Conservation (phyloP, 164 flowering plant genomes). For the Vitis riparia region DNA sequence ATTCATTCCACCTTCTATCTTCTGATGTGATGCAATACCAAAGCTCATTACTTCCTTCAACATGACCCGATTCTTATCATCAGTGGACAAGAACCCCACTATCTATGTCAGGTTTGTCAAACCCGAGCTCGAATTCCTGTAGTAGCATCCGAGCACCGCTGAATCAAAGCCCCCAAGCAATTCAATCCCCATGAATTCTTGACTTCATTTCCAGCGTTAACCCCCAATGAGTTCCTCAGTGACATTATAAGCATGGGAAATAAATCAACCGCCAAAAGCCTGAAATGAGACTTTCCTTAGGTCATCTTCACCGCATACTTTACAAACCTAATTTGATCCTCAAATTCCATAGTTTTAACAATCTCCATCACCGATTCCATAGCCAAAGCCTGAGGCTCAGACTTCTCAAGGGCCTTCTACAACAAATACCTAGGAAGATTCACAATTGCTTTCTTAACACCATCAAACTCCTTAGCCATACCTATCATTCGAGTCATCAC, state of each 20-base stretch:
- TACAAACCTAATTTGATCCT: conserved; percentile 53
- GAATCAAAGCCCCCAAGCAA: conserved; percentile 63
- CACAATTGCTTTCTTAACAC: conserved; percentile 57
- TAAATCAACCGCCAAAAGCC: conserved; percentile 80
- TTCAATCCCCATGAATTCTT: conserved; percentile 50
- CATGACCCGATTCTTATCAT: no score
- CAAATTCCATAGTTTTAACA: conserved; percentile 55
- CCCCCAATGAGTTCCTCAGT: conserved; percentile 41
- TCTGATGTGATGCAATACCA: no score
- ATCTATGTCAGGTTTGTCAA: no score
- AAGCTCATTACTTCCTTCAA: no score
- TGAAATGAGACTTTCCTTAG: conserved; percentile 59
- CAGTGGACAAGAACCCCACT: no score
- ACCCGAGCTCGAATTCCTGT: conserved; percentile 21
- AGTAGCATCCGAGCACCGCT: conserved; percentile 70
- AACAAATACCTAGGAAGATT: conserved; percentile 70
- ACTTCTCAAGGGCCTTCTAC: conserved; percentile 80
- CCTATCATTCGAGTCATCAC: conserved; percentile 45
- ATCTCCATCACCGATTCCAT: conserved; percentile 82
- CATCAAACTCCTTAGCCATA: conserved; percentile 36
- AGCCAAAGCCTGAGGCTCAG: conserved; percentile 76
- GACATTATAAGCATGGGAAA: conserved; percentile 44
- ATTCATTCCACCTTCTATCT: no score
- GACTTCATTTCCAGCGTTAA: conserved; percentile 27
- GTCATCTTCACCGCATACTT: conserved; percentile 79